These are phyloP conservation scores for Kwoniella botswanensis DNA, from an alignment of 768 basidiomycete genomes.

Conservation along the genomic window DNA sequence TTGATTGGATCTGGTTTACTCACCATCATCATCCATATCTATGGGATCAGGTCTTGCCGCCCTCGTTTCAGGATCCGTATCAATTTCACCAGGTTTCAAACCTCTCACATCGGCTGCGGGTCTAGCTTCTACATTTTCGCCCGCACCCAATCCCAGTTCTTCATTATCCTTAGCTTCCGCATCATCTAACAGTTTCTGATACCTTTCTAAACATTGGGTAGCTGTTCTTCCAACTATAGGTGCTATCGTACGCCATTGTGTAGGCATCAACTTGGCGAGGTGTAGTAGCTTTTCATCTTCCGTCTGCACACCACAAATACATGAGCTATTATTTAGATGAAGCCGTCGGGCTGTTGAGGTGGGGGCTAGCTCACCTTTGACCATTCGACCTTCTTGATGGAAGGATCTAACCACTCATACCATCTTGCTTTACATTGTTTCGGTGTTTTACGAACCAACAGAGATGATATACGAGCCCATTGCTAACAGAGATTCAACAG, in stretches of 20 bases:
- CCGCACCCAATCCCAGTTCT: slow-evolving; percentile 87
- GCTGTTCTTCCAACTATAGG: slow-evolving; percentile 98
- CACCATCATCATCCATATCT: slow-evolving; percentile 99
- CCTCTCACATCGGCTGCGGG: slow-evolving; percentile 89
- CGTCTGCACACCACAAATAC: slow-evolving; percentile 63
- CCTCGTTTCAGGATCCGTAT: slow-evolving; percentile 98
- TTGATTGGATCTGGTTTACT: slow-evolving; percentile 39
- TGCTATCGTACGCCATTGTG: slow-evolving; percentile 99
- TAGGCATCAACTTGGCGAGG: slow-evolving; percentile 98
- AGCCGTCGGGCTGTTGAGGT: neutral
- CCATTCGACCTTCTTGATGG: slow-evolving; percentile 99
- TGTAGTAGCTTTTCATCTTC: slow-evolving; percentile 99
- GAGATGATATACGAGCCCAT: slow-evolving; percentile 95
- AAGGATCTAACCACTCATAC: slow-evolving; percentile 99
- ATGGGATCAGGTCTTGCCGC: slow-evolving; percentile 98
- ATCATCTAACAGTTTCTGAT: slow-evolving; percentile 96
- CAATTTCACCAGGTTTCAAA: slow-evolving; percentile 93
- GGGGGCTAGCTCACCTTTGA: slow-evolving; percentile 72
- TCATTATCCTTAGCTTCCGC: slow-evolving; percentile 96
- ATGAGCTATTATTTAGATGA: neutral
- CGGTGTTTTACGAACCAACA: slow-evolving; percentile 96
- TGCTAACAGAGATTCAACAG: slow-evolving; percentile 35
- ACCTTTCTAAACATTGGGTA: slow-evolving; percentile 95
- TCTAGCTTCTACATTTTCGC: slow-evolving; percentile 72
- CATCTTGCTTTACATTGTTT: slow-evolving; percentile 94